A percentile compares a stretch with the other conserved stretches of the same genome.
Conservation (phyloP, 352 stramenopile species). For the Phytophthora melonis region DNA sequence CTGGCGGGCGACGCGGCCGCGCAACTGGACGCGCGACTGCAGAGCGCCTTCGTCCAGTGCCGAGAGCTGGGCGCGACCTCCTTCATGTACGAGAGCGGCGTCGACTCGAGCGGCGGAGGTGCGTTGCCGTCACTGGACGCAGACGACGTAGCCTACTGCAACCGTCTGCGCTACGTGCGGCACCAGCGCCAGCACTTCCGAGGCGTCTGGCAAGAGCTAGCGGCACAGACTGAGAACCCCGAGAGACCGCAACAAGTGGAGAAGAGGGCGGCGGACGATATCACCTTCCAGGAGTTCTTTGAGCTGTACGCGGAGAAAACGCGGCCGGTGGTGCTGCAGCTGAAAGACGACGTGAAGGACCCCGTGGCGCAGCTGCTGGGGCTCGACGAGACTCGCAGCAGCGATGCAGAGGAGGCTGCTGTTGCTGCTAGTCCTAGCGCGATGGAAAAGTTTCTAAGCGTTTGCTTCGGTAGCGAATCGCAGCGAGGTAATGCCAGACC, state of each 20-base stretch:
- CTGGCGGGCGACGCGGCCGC: slow-evolving; percentile 18
- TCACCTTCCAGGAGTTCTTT: slow-evolving; percentile 77
- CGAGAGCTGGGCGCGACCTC: slow-evolving; percentile 39
- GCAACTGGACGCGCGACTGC: slow-evolving; percentile 45
- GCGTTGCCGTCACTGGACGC: slow-evolving; percentile 12
- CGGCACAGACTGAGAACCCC: not conserved
- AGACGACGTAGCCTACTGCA: slow-evolving; percentile 46
- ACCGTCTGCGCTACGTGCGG: slow-evolving; percentile 61
- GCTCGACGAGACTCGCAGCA: not conserved
- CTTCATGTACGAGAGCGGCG: slow-evolving; percentile 24
- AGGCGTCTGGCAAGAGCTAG: slow-evolving; percentile 32
- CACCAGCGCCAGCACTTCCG: slow-evolving; percentile 51
- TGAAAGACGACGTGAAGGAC: slow-evolving; percentile 16
- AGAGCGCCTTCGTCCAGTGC: slow-evolving; percentile 41
- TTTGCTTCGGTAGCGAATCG: slow-evolving; percentile 38
- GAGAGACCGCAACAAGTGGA: slow-evolving; percentile 19
- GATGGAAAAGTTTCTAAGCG: slow-evolving; percentile 15
- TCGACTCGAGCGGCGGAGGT: slow-evolving; percentile 5
- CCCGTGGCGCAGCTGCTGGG: slow-evolving; percentile 27
- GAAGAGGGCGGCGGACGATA: slow-evolving; percentile 14
- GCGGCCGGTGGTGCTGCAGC: slow-evolving; percentile 47
- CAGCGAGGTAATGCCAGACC: not conserved
- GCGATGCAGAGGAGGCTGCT: slow-evolving; percentile 9
- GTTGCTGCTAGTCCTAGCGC: not conserved
- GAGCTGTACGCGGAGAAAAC: slow-evolving; percentile 54